Percentiles rank a stretch among this genome's conserved stretches.
Evolutionary conservation across 2,329 filamentous ascomycete genomes (phyloP).

Genomic region (Aspergillus fischeri): DNA sequence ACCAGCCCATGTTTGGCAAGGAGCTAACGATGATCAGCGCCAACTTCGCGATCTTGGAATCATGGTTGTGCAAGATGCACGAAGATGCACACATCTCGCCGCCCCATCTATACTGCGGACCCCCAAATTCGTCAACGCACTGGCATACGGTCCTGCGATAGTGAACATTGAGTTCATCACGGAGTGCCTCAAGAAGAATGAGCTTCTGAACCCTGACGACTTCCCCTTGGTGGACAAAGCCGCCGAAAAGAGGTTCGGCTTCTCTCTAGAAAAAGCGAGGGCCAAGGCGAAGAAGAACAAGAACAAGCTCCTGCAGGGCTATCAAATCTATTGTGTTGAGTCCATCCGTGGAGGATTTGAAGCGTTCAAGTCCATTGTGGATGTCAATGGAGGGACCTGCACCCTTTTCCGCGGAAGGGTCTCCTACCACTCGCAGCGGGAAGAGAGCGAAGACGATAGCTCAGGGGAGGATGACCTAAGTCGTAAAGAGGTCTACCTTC

Average conservation of each 20-base stretch:
- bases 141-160: constrained; percentile 75
- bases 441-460: constrained; percentile 33
- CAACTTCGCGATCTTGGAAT: constrained; percentile 82
- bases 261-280: constrained; percentile 66
- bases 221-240: constrained; percentile 68
- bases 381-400: constrained; percentile 83
- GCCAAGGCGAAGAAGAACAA: constrained; percentile 70
- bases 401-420: constrained; percentile 71
- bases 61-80: constrained; percentile 69
- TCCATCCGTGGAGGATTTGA: constrained; percentile 76
- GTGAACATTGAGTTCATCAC: constrained; percentile 77
- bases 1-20: not conserved
- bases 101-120: constrained; percentile 85
- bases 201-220: constrained; percentile 60
- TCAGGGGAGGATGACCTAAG: constrained; percentile 59
- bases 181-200: constrained; percentile 64
- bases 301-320: constrained; percentile 68
- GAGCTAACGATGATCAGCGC: constrained; percentile 49
- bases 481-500: constrained; percentile 73
- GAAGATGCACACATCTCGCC: constrained; percentile 77
- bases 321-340: constrained; percentile 80
- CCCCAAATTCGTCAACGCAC: constrained; percentile 84
- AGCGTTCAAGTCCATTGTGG: constrained; percentile 79
- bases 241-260: constrained; percentile 66
- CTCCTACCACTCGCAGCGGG: constrained; percentile 61